phyloP scores from a whole-genome alignment of 2,329 filamentous ascomycete species.

The Lachnellula suecica region DNA sequence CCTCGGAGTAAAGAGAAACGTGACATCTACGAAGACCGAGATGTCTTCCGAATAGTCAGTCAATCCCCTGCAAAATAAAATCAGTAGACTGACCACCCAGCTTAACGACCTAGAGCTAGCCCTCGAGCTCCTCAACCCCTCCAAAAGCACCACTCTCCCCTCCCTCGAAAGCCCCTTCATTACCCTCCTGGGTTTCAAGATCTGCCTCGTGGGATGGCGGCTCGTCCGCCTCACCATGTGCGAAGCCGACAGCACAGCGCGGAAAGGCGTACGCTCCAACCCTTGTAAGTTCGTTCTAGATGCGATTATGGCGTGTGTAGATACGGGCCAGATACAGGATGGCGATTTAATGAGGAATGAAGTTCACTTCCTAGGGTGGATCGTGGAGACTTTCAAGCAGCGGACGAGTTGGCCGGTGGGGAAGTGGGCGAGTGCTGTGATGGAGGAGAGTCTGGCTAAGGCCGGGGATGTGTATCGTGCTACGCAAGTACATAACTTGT shows the following conservation, averaged over 20 bases:
- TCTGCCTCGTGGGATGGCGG: slow-evolving; percentile 11
- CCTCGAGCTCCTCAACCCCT: slow-evolving; percentile 5
- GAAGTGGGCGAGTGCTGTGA: slow-evolving; percentile 9
- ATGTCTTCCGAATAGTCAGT: slow-evolving; percentile 11
- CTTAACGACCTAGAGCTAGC: slow-evolving; percentile 8
- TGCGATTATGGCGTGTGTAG: slow-evolving; percentile 6
- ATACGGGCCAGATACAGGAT: background rate
- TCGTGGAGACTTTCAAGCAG: slow-evolving; percentile 9
- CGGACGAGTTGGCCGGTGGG: slow-evolving; percentile 8
- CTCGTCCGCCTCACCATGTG: slow-evolving; percentile 9
- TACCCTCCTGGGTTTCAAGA: slow-evolving; percentile 10
- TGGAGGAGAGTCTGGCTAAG: slow-evolving; percentile 10
- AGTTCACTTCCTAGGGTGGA: slow-evolving; percentile 6
- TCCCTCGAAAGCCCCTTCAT: slow-evolving; percentile 6
- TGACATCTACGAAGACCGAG: slow-evolving; percentile 11
- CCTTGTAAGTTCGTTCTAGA: slow-evolving; percentile 12
- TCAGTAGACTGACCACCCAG: background rate
- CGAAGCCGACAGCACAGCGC: background rate
- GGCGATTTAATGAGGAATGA: slow-evolving; percentile 1
- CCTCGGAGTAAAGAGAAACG: slow-evolving; percentile 10
- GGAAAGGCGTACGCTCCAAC: slow-evolving; percentile 1
- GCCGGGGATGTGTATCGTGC: background rate
- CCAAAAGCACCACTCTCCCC: background rate
- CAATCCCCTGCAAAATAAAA: background rate
- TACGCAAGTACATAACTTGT: background rate